These are phyloP conservation scores for Ophiostoma angusticollis DNA, from an alignment of 2,329 filamentous ascomycete species.

Conservation along the genomic window DNA sequence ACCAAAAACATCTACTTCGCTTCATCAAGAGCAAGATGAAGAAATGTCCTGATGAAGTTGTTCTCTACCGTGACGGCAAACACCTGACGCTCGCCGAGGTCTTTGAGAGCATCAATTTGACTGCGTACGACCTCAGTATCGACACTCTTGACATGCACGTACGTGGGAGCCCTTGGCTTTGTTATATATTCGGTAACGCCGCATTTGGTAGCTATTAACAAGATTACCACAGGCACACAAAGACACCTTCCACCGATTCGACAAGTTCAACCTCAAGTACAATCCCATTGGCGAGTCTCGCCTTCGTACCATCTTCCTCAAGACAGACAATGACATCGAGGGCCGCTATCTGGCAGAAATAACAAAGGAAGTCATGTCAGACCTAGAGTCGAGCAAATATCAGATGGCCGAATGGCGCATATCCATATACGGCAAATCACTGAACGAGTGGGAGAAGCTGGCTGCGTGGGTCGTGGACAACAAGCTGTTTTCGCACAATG, in stretches of 20 bases:
- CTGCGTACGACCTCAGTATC: slow-evolving; percentile 93
- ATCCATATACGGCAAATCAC: slow-evolving; percentile 83
- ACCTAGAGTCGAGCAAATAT: slow-evolving; percentile 97
- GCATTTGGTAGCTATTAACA: not conserved
- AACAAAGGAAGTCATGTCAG: slow-evolving; percentile 92
- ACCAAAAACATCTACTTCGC: slow-evolving; percentile 92
- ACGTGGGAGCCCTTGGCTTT: slow-evolving; percentile 24
- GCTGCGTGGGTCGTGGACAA: slow-evolving; percentile 97
- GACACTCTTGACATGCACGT: slow-evolving; percentile 98
- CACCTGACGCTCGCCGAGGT: slow-evolving; percentile 84
- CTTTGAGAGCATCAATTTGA: slow-evolving; percentile 93
- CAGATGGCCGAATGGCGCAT: slow-evolving; percentile 99
- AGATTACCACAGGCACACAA: slow-evolving; percentile 60
- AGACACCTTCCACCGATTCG: slow-evolving; percentile 95
- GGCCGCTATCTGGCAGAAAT: slow-evolving; percentile 94
- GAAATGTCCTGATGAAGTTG: slow-evolving; percentile 87
- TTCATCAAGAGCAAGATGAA: slow-evolving; percentile 99
- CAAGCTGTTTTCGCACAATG: slow-evolving; percentile 94
- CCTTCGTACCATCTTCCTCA: slow-evolving; percentile 92
- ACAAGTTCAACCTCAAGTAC: slow-evolving; percentile 99
- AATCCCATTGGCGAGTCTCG: slow-evolving; percentile 95
- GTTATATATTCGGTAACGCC: not conserved
- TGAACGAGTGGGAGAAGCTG: slow-evolving; percentile 95
- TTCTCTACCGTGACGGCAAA: slow-evolving; percentile 84
- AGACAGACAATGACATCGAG: slow-evolving; percentile 96